These are phyloP conservation scores for Cyclotella baltica DNA, from an alignment of 108 stramenopile genomes.

Conservation along the genomic window DNA sequence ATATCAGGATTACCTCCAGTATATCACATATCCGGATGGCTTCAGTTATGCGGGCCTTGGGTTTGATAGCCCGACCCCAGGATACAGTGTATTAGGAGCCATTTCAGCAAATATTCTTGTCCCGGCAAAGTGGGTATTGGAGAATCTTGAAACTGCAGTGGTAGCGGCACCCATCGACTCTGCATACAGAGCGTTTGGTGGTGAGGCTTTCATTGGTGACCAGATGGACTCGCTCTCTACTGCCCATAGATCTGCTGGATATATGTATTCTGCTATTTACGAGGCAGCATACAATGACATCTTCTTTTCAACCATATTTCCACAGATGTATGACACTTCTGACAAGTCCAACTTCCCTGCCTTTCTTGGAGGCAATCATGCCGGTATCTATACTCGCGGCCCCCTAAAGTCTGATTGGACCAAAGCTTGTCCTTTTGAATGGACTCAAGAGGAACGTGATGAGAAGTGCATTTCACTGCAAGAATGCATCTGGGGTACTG, in stretches of 20 bases:
- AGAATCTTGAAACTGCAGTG: conserved; percentile 2
- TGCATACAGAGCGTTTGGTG: conserved; percentile 12
- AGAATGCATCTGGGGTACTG: conserved; percentile 46
- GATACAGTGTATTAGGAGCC: too few relatives aligned
- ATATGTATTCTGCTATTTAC: not conserved
- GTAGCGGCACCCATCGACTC: not conserved
- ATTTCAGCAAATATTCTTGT: too few relatives aligned
- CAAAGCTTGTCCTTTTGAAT: conserved; percentile 40
- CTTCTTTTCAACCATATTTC: conserved; percentile 12
- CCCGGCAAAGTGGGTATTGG: conserved; percentile 14
- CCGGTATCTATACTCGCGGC: conserved; percentile 17
- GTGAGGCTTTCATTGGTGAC: conserved; percentile 2
- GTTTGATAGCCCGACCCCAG: too few relatives aligned
- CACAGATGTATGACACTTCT: conserved; percentile 29
- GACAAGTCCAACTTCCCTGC: conserved; percentile 24
- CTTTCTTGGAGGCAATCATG: conserved; percentile 45
- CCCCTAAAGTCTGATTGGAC: conserved; percentile 54
- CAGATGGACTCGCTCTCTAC: conserved; percentile 28
- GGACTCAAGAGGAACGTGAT: conserved; percentile 34
- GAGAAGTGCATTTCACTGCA: conserved; percentile 43
- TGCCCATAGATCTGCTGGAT: conserved; percentile 28
- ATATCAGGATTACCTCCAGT: too few relatives aligned
- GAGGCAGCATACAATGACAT: not conserved
- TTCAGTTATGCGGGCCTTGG: too few relatives aligned
- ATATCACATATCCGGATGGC: too few relatives aligned